These are phyloP conservation scores for Bruguiera sexangula DNA, from an alignment of 345 rosid genomes.

Conservation along the genomic window DNA sequence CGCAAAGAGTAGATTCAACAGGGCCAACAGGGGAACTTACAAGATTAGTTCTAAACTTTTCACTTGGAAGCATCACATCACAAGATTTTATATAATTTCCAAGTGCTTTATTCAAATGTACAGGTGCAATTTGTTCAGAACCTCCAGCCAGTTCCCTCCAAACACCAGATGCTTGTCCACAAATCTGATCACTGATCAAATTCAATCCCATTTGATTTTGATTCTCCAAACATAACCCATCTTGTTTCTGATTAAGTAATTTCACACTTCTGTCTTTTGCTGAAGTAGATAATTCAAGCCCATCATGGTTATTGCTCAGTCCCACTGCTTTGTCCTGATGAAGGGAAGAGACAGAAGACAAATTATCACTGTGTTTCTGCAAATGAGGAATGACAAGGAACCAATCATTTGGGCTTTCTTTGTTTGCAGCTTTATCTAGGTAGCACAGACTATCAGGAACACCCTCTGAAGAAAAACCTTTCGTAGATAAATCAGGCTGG, in stretches of 20 bases:
- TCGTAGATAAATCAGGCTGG: constrained; percentile 50
- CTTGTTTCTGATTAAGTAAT: constrained; percentile 26
- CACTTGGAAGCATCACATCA: constrained; percentile 43
- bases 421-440: constrained; percentile 38
- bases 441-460: constrained; percentile 32
- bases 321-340: constrained; percentile 32
- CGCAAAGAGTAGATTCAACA: constrained; percentile 33
- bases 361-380: constrained; percentile 26
- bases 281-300: constrained; percentile 31
- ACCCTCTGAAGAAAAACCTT: constrained; percentile 39
- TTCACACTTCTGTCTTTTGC: constrained; percentile 36
- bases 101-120: constrained; percentile 32
- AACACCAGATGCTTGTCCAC: constrained; percentile 40
- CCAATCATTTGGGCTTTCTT: constrained; percentile 31
- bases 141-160: constrained; percentile 30
- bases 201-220: constrained; percentile 37
- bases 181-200: constrained; percentile 22
- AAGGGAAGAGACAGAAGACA: constrained; percentile 31
- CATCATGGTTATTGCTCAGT: constrained; percentile 36
- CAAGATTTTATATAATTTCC: constrained; percentile 29
- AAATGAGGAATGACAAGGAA: constrained; percentile 28
- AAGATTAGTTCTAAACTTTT: constrained; percentile 30
- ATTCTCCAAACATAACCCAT: constrained; percentile 30
- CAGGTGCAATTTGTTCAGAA: constrained; percentile 30
- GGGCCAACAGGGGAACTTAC: constrained; percentile 29